Base-by-base conservation (phyloP, 2,329 filamentous ascomycete genomes). In the Pseudocercospora fuligena region DNA sequence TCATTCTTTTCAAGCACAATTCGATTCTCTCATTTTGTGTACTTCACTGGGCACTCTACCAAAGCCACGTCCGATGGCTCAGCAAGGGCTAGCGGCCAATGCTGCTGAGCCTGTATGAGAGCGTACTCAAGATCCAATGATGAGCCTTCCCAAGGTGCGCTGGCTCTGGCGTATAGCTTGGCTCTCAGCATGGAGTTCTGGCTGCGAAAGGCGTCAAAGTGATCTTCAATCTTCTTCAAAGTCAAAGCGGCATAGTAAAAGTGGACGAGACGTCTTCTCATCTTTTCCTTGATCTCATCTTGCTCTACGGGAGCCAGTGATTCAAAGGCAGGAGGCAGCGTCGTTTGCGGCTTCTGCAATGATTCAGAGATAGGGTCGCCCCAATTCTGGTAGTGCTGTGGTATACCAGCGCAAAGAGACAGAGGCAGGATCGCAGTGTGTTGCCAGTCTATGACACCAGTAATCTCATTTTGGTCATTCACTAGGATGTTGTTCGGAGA, bases 301-400 rank as follows among this genome's bases (percentile, higher is more conserved):
- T 66, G 59, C n/a, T 56, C 54, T 11, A 29, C 49, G 2, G 66
- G 21, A 23, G 2, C 25, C 29, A 69, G 27, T 5, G 43, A 12
- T 25, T 66, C 65, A 31, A 68, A 66, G 33, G 66, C 49, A 16
- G 63, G 19, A 3, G 69, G 67, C 23, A 68, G 56, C 27, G 36
- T 51, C 8, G 61, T 64, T 19, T 49, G n/a, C 1, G 66, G 69
- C 21, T 51, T 57, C 43, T 62, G 29, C 1, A 71, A 29, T 3
- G 58, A 54, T 31, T 69, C 61, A 5, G 68, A 67, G 14, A 65
- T 51, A 1, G 64, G 67, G 65, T 78, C 76, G 27, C 71, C 68
- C 68, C 79, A 81, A 64, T 82, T 81, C 66, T 81, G 77, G 70
- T 82, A 79, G 40, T 70, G 66, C 12, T 74, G 73, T 49, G 80